Percentiles rank a stretch among this genome's conserved stretches.
Evolutionary conservation across 1,139 yeast species (phyloP).

Genomic region (Taphrina confusa): DNA sequence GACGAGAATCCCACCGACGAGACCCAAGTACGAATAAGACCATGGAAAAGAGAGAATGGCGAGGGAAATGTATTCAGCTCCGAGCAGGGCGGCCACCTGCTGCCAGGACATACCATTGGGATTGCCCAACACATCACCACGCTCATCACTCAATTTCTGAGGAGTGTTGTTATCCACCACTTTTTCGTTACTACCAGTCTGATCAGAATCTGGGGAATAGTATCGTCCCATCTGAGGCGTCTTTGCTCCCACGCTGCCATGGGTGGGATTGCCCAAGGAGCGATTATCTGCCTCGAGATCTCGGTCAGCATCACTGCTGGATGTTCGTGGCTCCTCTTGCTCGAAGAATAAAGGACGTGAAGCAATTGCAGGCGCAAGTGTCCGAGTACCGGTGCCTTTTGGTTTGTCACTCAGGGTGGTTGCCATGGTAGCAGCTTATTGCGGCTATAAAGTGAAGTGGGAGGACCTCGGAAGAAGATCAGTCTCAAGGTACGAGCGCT

Average conservation of each 20-base stretch:
- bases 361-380: not conserved
- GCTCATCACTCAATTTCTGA: slow-evolving; percentile 26
- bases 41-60: slow-evolving; percentile 68
- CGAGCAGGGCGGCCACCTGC: slow-evolving; percentile 59
- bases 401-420: slow-evolving; percentile 23
- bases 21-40: slow-evolving; percentile 58
- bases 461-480: too few relatives aligned
- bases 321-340: not conserved
- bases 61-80: slow-evolving; percentile 62
- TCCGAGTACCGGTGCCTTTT: slow-evolving; percentile 1
- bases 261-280: not conserved
- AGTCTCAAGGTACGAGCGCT: too few relatives aligned
- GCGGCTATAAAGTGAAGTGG: too few relatives aligned
- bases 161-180: slow-evolving; percentile 28
- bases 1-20: slow-evolving; percentile 58
- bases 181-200: slow-evolving; percentile 4
- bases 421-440: slow-evolving; percentile 5
- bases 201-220: slow-evolving; percentile 15
- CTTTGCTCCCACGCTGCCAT: not conserved
- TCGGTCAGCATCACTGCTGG: not conserved
- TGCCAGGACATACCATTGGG: slow-evolving; percentile 51
- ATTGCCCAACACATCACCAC: slow-evolving; percentile 30
- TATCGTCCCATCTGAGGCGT: slow-evolving; percentile 21
- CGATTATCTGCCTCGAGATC: slow-evolving; percentile 1
- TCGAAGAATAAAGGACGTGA: not conserved